A percentile compares a stretch with the other conserved stretches of the same genome.
These are phyloP conservation scores for Arctostaphylos glauca DNA, from an alignment of 148 eudicot genomes.

Conservation along the genomic window DNA sequence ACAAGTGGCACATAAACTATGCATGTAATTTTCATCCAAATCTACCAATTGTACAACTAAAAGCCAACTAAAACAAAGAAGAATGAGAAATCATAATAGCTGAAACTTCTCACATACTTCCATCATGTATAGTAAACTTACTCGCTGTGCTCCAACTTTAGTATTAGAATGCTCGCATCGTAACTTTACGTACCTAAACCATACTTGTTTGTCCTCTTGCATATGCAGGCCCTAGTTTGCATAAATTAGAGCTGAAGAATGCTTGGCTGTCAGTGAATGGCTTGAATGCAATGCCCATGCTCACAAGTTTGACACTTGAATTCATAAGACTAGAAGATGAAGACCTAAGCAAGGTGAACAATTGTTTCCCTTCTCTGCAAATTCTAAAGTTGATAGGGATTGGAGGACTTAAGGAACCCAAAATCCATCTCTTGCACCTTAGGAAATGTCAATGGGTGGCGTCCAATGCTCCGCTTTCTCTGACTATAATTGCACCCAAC, in stretches of 20 bases:
- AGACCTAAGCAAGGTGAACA: slow-evolving; percentile 46
- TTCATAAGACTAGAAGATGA: slow-evolving; percentile 65
- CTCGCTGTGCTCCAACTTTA: background rate
- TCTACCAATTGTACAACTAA: too few species aligned
- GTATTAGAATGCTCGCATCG: background rate
- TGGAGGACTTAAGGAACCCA: slow-evolving; percentile 63
- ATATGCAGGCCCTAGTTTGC: slow-evolving; percentile 44
- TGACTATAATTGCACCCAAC: slow-evolving; percentile 51
- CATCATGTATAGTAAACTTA: background rate
- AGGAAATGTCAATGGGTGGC: slow-evolving; percentile 49
- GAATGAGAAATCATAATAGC: background rate
- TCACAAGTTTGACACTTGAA: slow-evolving; percentile 60
- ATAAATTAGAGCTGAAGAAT: slow-evolving; percentile 49
- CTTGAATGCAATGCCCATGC: slow-evolving; percentile 43
- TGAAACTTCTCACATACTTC: background rate
- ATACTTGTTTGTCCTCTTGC: background rate
- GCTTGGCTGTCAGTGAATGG: slow-evolving; percentile 68
- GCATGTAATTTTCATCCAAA: too few species aligned
- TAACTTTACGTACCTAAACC: background rate
- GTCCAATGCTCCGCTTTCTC: slow-evolving; percentile 59
- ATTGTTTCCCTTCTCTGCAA: slow-evolving; percentile 50
- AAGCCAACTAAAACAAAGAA: background rate
- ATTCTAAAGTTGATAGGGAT: slow-evolving; percentile 63
- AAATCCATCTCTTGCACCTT: slow-evolving; percentile 50
- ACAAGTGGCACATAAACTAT: too few species aligned